phyloP scores from a whole-genome alignment of 441 rosid species.

The Rhodomyrtus psidioides region DNA sequence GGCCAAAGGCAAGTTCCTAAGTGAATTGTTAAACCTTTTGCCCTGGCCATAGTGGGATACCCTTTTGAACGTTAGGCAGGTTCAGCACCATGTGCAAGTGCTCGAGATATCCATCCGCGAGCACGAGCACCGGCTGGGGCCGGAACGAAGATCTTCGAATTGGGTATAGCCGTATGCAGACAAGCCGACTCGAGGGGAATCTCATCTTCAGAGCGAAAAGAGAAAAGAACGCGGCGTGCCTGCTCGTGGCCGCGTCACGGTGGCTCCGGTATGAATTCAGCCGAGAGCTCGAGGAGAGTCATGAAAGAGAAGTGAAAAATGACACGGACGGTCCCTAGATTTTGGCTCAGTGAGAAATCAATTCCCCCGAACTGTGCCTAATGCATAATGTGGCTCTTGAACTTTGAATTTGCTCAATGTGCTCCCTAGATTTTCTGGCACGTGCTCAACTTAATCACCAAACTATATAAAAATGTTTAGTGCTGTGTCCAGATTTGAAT shows the following conservation, averaged over 20 bases:
- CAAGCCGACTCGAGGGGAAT: background rate
- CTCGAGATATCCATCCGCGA: background rate
- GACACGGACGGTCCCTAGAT: too few relatives aligned
- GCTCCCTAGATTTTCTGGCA: too few relatives aligned
- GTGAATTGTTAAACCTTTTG: background rate
- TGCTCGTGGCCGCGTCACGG: accelerated
- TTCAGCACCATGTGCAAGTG: background rate
- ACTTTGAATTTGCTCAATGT: too few relatives aligned
- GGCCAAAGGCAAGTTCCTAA: background rate
- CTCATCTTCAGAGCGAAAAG: background rate
- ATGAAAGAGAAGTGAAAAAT: too few relatives aligned
- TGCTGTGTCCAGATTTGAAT: too few relatives aligned
- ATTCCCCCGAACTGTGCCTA: too few relatives aligned
- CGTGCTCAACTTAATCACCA: too few relatives aligned
- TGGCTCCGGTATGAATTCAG: too few relatives aligned
- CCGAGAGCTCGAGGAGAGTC: background rate
- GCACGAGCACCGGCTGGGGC: background rate
- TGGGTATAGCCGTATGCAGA: background rate
- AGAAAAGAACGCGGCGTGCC: background rate
- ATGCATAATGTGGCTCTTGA: too few relatives aligned
- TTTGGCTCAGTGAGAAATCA: too few relatives aligned
- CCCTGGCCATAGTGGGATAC: background rate
- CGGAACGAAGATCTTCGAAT: background rate
- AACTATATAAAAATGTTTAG: too few relatives aligned
- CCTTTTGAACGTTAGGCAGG: background rate